These are phyloP conservation scores for Onygenales sp. DNA, from an alignment of 2,329 filamentous ascomycete species.

Conservation along the genomic window DNA sequence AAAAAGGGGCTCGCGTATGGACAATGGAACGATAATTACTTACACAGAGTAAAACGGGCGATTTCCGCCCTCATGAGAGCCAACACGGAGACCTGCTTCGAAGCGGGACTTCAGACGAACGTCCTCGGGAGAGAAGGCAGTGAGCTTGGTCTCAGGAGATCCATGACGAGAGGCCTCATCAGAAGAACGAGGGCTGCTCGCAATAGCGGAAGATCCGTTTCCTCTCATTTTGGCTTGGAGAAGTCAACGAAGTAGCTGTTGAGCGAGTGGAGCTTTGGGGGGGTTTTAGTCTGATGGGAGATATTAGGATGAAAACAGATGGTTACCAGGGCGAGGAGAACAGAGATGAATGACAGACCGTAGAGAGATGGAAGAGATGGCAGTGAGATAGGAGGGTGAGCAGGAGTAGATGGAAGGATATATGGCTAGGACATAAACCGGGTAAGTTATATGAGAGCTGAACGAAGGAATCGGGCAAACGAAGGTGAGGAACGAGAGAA, in stretches of 20 bases:
- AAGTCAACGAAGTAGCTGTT: background rate
- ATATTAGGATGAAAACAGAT: background rate
- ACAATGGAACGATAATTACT: constrained; percentile 7
- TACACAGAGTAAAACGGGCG: constrained; percentile 16
- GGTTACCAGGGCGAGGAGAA: background rate
- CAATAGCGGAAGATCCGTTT: constrained; percentile 18
- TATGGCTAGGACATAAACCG: background rate
- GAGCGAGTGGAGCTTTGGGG: background rate
- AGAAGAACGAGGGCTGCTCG: constrained; percentile 30
- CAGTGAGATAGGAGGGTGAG: constrained; percentile 1
- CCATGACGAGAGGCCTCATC: constrained; percentile 49
- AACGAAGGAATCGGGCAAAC: background rate
- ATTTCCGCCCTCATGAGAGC: constrained; percentile 6
- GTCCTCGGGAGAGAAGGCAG: constrained; percentile 55
- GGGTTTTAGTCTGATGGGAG: background rate
- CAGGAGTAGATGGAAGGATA: constrained; percentile 1
- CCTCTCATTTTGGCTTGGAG: constrained; percentile 15
- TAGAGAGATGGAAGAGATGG: background rate
- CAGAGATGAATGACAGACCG: constrained; percentile 4
- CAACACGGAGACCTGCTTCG: constrained; percentile 11
- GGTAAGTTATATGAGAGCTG: background rate
- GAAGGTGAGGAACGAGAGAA: background rate
- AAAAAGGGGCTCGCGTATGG: constrained; percentile 5
- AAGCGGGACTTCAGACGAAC: constrained; percentile 31
- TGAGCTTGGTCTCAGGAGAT: constrained; percentile 56